Base-by-base conservation (phyloP, 1,139 yeast genomes). In the Candida tetrigidarum region DNA sequence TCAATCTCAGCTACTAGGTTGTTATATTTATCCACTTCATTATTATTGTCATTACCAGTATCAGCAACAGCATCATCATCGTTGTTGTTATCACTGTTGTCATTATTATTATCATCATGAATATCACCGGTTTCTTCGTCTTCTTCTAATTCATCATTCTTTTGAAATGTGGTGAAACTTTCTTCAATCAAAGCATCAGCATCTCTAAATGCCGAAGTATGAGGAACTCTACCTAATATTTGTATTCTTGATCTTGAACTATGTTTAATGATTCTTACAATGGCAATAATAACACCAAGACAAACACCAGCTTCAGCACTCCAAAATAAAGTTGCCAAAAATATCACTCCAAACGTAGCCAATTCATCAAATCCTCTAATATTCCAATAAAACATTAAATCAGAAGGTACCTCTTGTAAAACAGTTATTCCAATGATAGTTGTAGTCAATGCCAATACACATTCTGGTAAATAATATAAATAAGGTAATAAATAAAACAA, bases 391-490 rank as follows among this genome's bases (percentile, higher is more conserved):
- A 67, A 67, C 14, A 28, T 41, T 16, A 67, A 45, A 45, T 67
- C 71, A 5, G 53, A 50, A 7, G 73, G 73, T 6, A 66, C 60
- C 35, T 67, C 73, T 46, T 64, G 68, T 10, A 67, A 47, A 2
- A 67, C 68, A 0, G 71, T 66, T 12, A 67, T 59, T n/a, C 71
- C 73, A 33, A 66, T 64, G 26, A 67, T 63, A 1, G 73, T 67
- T 8, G 71, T 67, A 33, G 68, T 62, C 25, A 67, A 51, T 5
- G 71, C 66, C 38, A 67, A 60, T 7, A 66, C 66, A 51, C 71
- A 66, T 44, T 64, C 66, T 1, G 73, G 71, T 14, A 67, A 53
- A 39, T 53, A 64, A 45, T 56, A 59, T 16, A 67, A 49, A 19
- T 50, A 54, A 2, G 67, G 64, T 22, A 67, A 54, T 28, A 67